Base-by-base conservation (phyloP, 2,329 filamentous ascomycete species). In the Geosmithia flava region DNA sequence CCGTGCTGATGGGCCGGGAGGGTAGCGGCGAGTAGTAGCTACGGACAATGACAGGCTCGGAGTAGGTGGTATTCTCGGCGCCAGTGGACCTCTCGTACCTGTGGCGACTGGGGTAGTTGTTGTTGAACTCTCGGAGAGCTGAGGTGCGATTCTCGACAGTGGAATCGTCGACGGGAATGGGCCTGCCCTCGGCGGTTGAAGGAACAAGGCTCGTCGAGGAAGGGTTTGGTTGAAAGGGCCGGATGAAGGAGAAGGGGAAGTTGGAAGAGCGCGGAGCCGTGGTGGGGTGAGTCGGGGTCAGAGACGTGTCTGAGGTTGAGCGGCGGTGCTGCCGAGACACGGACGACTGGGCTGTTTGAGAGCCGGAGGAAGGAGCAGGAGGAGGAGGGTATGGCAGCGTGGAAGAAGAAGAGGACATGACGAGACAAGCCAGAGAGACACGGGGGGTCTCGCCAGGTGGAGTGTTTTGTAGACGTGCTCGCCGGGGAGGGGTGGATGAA, bases 1-100 rank as follows among this genome's bases (percentile, higher is more conserved):
- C 61, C 17, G 59, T 57, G 48, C 55, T 59, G 19, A 53, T 54
- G 23, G 60, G 60, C 20, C 65, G 64, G 42, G 56, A 60, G 15
- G 62, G 56, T 20, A 56, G 65, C 11, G 65, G 70, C 1, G 75
- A 72, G 42, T 75, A 78, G 57, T 83, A 82, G 45, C 78, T 82
- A 50, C 78, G 72, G 20, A 83, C 80, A 40, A 83, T 75, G 49
- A 83, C 77, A n/a, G 80, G 80, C 52, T 81, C 77, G 3, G 75
- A 80, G 56, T 78, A 80, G 40, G 77, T 81, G 53, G 69, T 76
- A 61, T 65, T 78, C 56, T 74, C 68, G 17, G 77, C 70, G 11
- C 74, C 72, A 13, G 72, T 71, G 20, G 75, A 75, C 59, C 78
- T 75, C 50, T 74, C 66, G 66, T 75, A 78, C 53, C 70, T 72